Evolutionary conservation across 306 rosid genomes (phyloP), one percentile per base, ranked within the genome.

Genomic region (Cicer cuneatum): DNA sequence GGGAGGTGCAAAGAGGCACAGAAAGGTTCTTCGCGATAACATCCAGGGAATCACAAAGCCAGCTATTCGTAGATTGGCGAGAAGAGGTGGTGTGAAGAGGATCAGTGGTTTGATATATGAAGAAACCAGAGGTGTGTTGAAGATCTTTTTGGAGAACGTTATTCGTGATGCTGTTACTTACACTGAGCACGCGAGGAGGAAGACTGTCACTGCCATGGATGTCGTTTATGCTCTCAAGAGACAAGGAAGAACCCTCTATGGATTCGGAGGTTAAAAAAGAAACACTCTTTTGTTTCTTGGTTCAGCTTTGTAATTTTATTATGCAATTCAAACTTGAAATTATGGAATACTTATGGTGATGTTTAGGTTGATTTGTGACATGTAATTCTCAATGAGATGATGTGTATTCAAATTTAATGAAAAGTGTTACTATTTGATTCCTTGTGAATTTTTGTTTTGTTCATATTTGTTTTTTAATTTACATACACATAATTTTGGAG

Each of bases 1-100:
- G 35, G 78, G 82, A 33, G 82, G 82, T 2, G 82, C 82, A 1
- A 78, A 78, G 83, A 67, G 83, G 37, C 83, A 80, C 61, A 71
- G 83, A 1, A 80, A 80, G 0, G 80, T 80, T 15, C 76, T 80
- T 0, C 79, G 80, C 0, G 83, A 80, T 2, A 80, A 80, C 52
- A 80, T 80, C 5, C 82, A 78, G 7, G 82, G 82, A 2, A 79
- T 79, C 52, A 79, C 83, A 10, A 79, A 79, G 62, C 78, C 83
- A 0, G 83, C 83, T 0, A 79, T 79, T 35, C 61, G 83, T 14
- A 66, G 83, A 24, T 54, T 80, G 66, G 84, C 84, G 1, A 59
- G 84, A 3, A 67, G 84, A 60, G 80, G 84, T 1, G 84, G 84
- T 0, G 80, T 80, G 0, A 80, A 80, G 53, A 67, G 84, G 12